A percentile compares a stretch with the other conserved stretches of the same genome.
Conservation (phyloP, 345 rosid species). For the Lumnitzera littorea region DNA sequence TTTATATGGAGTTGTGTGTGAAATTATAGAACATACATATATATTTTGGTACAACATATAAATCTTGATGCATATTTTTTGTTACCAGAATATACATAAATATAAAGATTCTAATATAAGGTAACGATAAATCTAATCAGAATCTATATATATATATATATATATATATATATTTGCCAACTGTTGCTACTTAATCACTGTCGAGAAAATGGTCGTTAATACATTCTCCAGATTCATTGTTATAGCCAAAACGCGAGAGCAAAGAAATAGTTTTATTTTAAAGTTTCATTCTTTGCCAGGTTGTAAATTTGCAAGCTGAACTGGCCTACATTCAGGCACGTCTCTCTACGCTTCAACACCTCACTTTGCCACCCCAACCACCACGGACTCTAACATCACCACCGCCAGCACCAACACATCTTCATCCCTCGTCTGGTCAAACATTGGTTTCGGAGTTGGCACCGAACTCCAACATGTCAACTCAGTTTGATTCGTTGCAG, state of each 20-base stretch:
- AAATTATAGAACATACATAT: too few species aligned
- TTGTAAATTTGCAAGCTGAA: constrained; percentile 73
- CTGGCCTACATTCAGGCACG: constrained; percentile 59
- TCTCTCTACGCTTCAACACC: constrained; percentile 41
- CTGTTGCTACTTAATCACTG: too few species aligned
- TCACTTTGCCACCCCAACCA: constrained; percentile 18
- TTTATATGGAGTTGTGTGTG: too few species aligned
- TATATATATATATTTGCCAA: too few species aligned
- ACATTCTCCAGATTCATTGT: background rate
- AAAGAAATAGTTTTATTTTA: background rate
- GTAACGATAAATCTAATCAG: too few species aligned
- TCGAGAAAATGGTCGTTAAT: too few species aligned
- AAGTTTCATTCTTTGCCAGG: constrained; percentile 22
- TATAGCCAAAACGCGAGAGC: constrained; percentile 1
- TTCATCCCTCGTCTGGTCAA: constrained; percentile 9
- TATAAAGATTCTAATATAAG: too few species aligned
- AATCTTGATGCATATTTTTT: too few species aligned
- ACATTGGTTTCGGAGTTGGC: constrained; percentile 16
- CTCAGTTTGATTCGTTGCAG: constrained; percentile 5
- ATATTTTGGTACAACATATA: too few species aligned
- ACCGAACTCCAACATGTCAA: constrained; percentile 16
- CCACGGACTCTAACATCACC: constrained; percentile 11
- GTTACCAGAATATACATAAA: too few species aligned
- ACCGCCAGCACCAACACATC: constrained; percentile 10
- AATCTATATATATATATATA: too few species aligned